Conservation (phyloP, 495 filamentous ascomycete species). For the Aspergillus ostianus region DNA sequence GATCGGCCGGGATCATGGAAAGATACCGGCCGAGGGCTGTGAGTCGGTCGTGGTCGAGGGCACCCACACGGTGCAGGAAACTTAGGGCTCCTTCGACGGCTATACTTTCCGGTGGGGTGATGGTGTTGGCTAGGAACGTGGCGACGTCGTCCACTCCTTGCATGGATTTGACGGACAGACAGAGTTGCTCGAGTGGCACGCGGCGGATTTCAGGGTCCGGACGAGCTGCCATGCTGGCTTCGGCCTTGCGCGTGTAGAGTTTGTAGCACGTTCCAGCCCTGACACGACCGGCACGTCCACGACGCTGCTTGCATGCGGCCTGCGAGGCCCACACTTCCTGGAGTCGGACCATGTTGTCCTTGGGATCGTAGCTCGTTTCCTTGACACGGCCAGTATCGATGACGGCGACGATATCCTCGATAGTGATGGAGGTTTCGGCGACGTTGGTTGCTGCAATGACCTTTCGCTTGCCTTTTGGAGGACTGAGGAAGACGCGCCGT, state of each 20-base stretch:
- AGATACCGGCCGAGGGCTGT: constrained; percentile 90
- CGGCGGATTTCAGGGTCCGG: constrained; percentile 92
- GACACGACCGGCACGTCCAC: constrained; percentile 91
- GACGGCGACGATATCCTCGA: constrained; percentile 94
- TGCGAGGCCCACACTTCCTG: constrained; percentile 93
- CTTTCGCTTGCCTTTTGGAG: constrained; percentile 81
- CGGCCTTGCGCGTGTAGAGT: constrained; percentile 82
- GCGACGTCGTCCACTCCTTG: constrained; percentile 74
- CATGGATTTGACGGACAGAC: constrained; percentile 92
- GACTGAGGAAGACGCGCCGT: constrained; percentile 73
- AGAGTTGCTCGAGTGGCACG: constrained; percentile 91
- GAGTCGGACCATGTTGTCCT: constrained; percentile 90
- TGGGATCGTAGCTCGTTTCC: constrained; percentile 90
- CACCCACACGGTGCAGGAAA: constrained; percentile 81
- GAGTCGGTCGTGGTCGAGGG: constrained; percentile 76
- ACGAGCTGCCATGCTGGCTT: constrained; percentile 81
- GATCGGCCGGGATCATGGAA: constrained; percentile 89
- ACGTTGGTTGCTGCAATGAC: constrained; percentile 94
- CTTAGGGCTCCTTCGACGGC: constrained; percentile 82
- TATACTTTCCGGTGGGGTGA: constrained; percentile 79
- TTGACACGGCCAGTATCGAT: constrained; percentile 95
- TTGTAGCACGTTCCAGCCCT: constrained; percentile 92
- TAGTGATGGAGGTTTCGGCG: constrained; percentile 97
- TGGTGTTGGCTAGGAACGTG: constrained; percentile 76
- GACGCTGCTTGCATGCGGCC: constrained; percentile 94